These are phyloP conservation scores for Polymyxa betae DNA, from an alignment of 208 protist genomes.

Conservation along the genomic window DNA sequence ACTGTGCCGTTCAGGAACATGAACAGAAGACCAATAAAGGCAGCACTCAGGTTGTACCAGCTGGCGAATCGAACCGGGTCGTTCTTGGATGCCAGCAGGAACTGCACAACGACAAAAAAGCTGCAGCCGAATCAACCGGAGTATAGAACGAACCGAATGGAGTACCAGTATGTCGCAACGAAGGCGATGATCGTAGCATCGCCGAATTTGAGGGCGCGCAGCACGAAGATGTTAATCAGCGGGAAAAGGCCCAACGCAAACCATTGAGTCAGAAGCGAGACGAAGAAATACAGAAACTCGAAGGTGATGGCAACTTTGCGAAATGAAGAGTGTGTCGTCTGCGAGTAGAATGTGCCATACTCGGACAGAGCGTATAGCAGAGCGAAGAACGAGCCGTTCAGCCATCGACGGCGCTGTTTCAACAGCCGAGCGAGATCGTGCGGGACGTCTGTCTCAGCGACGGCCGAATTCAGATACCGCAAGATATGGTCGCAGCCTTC, in stretches of 20 bases:
- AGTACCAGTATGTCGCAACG: background rate
- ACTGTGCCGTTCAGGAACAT: background rate
- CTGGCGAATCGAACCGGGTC: background rate
- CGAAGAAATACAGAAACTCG: slow-evolving; percentile 17
- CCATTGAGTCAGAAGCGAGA: background rate
- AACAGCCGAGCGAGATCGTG: background rate
- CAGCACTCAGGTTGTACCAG: background rate
- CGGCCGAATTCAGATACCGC: slow-evolving; percentile 38
- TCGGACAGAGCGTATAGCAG: background rate
- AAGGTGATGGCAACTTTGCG: slow-evolving; percentile 36
- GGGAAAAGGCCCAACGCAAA: background rate
- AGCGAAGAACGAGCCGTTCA: slow-evolving; percentile 51
- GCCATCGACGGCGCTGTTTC: slow-evolving; percentile 29
- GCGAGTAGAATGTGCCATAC: background rate
- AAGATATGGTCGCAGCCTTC: background rate
- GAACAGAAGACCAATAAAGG: background rate
- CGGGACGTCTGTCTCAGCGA: slow-evolving; percentile 40
- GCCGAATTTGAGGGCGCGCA: background rate
- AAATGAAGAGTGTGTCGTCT: background rate
- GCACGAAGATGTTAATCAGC: slow-evolving; percentile 10
- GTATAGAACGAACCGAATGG: background rate
- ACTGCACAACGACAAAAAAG: background rate
- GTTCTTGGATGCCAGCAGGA: slow-evolving; percentile 35
- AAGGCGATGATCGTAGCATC: no score
- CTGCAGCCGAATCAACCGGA: background rate